A percentile compares a stretch with the other conserved stretches of the same genome.
phyloP scores from a whole-genome alignment of 352 stramenopile genomes.

The Pythium inflatum region DNA sequence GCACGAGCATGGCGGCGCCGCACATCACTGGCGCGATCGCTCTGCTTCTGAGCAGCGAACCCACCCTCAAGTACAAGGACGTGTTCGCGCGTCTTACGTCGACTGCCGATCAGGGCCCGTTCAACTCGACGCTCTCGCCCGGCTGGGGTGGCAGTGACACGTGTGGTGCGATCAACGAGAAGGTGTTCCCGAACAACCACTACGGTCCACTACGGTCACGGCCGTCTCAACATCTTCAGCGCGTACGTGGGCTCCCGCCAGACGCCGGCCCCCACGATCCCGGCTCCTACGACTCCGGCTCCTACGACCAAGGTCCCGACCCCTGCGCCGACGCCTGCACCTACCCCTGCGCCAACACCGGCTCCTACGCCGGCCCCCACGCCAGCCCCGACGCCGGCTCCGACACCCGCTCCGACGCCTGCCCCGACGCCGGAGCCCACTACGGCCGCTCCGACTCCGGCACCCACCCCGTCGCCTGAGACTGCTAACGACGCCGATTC shows the following conservation, averaged over 20 bases:
- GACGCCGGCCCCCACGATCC: not conserved
- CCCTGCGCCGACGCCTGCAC: not conserved
- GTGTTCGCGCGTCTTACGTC: slow-evolving; percentile 7
- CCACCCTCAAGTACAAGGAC: slow-evolving; percentile 32
- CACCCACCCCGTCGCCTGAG: no score
- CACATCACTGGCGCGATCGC: slow-evolving; percentile 40
- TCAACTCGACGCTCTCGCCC: slow-evolving; percentile 12
- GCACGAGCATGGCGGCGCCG: slow-evolving; percentile 40
- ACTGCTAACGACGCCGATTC: no score
- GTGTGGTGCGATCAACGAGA: slow-evolving; percentile 12
- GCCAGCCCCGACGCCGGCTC: no score
- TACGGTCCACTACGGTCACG: slow-evolving; percentile 37
- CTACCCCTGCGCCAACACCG: no score
- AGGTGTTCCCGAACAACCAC: slow-evolving; percentile 37
- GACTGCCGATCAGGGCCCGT: slow-evolving; percentile 8
- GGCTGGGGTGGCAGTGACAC: not conserved
- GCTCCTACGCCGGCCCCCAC: no score
- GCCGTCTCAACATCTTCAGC: slow-evolving; percentile 33
- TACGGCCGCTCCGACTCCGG: no score
- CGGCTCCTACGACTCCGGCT: not conserved
- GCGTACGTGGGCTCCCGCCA: slow-evolving; percentile 3
- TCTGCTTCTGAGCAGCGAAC: slow-evolving; percentile 29
- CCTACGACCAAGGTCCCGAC: not conserved
- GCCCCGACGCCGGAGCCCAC: no score
- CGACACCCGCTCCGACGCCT: no score